Conservation (phyloP, 169 alveolate species). For the Plasmodium blacklocki region DNA sequence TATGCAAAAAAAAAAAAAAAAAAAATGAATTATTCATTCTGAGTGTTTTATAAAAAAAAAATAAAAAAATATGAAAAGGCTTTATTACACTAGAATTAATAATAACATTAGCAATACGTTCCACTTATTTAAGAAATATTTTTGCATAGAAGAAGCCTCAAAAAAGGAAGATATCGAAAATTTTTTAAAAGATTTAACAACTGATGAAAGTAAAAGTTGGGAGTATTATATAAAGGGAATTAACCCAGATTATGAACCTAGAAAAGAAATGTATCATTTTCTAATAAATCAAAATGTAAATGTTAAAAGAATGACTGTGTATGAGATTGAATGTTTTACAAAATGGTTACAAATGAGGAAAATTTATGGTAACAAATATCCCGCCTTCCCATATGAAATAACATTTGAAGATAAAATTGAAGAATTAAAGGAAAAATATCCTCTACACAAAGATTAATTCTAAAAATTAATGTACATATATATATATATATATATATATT, state of each 20-base stretch:
- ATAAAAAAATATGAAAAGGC: slow-evolving; percentile 52
- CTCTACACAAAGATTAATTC: slow-evolving; percentile 70
- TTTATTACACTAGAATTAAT: slow-evolving; percentile 4
- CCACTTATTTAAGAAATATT: not conserved
- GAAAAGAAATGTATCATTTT: slow-evolving; percentile 84
- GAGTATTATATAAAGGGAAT: slow-evolving; percentile 86
- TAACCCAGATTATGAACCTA: slow-evolving; percentile 88
- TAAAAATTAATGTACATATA: not conserved
- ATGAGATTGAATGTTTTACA: slow-evolving; percentile 87
- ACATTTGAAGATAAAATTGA: slow-evolving; percentile 86
- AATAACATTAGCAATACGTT: not conserved
- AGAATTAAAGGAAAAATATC: slow-evolving; percentile 82
- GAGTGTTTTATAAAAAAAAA: not conserved
- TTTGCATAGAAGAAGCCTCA: slow-evolving; percentile 14
- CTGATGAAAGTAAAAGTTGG: slow-evolving; percentile 83
- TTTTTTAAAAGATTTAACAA: slow-evolving; percentile 61
- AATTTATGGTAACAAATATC: slow-evolving; percentile 84
- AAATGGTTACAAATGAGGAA: slow-evolving; percentile 86
- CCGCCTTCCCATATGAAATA: slow-evolving; percentile 87
- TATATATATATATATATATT: not conserved
- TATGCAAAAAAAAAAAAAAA: no score
- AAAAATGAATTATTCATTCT: no score
- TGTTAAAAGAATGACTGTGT: slow-evolving; percentile 86
- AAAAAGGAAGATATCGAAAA: slow-evolving; percentile 18
- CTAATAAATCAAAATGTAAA: slow-evolving; percentile 84